A percentile compares a stretch with the other conserved stretches of the same genome.
phyloP scores from a whole-genome alignment of 305 asterid genomes.

The Salvia sclarea region DNA sequence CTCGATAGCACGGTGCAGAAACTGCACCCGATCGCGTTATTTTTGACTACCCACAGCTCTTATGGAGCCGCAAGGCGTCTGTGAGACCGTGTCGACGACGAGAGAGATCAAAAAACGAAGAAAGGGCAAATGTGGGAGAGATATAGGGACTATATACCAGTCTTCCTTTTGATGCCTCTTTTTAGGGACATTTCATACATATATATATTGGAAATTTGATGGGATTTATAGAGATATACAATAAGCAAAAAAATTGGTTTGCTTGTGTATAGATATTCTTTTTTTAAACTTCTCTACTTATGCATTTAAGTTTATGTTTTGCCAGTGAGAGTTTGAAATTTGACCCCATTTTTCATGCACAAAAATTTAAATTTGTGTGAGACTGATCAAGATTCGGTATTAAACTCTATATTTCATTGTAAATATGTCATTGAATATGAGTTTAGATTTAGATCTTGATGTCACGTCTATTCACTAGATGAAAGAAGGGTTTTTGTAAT shows the following conservation, averaged over 20 bases:
- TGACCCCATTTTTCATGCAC: no score
- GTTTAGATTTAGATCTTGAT: no score
- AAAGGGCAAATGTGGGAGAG: constrained; percentile 41
- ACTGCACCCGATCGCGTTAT: constrained; percentile 28
- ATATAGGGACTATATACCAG: constrained; percentile 13
- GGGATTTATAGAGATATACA: constrained; percentile 38
- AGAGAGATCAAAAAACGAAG: constrained; percentile 41
- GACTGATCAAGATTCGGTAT: no score
- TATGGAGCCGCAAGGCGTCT: constrained; percentile 85
- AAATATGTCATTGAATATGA: no score
- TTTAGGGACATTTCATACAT: constrained; percentile 42
- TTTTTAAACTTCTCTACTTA: neutral
- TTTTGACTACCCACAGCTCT: constrained; percentile 39
- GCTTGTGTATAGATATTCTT: constrained; percentile 42
- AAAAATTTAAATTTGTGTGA: no score
- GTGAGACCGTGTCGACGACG: constrained; percentile 71
- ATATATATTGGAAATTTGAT: constrained; percentile 43
- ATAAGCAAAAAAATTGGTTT: constrained; percentile 30
- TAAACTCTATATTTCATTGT: no score
- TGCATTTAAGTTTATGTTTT: neutral
- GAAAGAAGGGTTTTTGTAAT: no score
- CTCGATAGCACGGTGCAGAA: constrained; percentile 28
- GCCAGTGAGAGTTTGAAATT: no score
- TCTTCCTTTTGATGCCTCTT: constrained; percentile 43
- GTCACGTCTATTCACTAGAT: no score